Evolutionary conservation across 352 stramenopile species (phyloP).

Genomic region (Globisporangium cystogenes): DNA sequence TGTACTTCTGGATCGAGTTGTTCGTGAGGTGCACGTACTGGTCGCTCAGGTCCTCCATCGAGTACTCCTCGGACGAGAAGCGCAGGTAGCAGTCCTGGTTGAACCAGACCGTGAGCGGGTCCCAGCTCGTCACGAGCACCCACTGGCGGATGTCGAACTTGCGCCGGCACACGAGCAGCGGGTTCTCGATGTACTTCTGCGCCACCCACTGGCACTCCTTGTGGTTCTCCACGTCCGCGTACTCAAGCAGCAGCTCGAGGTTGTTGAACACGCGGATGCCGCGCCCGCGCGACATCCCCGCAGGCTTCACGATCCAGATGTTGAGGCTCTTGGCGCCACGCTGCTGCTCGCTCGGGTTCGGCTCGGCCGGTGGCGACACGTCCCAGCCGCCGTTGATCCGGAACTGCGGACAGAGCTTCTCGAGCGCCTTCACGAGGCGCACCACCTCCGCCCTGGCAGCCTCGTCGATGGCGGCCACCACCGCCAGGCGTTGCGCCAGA

Average conservation of each 20-base stretch:
- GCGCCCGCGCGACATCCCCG: slow-evolving; percentile 73
- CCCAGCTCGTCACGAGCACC: slow-evolving; percentile 92
- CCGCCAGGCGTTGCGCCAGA: slow-evolving; percentile 35
- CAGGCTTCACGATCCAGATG: slow-evolving; percentile 94
- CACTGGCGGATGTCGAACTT: slow-evolving; percentile 94
- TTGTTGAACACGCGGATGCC: slow-evolving; percentile 89
- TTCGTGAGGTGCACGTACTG: slow-evolving; percentile 92
- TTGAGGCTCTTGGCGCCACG: slow-evolving; percentile 42
- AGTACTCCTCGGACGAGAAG: slow-evolving; percentile 86
- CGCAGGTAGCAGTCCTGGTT: slow-evolving; percentile 91
- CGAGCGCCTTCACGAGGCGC: slow-evolving; percentile 23
- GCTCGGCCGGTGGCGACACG: slow-evolving; percentile 8
- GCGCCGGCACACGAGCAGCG: slow-evolving; percentile 74
- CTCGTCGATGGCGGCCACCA: slow-evolving; percentile 28
- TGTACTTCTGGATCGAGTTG: slow-evolving; percentile 93
- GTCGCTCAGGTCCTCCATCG: slow-evolving; percentile 75
- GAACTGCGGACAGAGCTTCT: slow-evolving; percentile 59
- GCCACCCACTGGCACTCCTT: slow-evolving; percentile 84
- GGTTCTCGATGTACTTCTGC: slow-evolving; percentile 90
- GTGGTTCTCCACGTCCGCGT: slow-evolving; percentile 83
- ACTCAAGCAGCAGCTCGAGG: slow-evolving; percentile 71
- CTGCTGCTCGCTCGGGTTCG: not conserved
- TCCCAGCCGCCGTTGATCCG: slow-evolving; percentile 61
- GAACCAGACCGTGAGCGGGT: slow-evolving; percentile 92
- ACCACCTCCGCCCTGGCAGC: slow-evolving; percentile 22